Evolutionary conservation across 768 basidiomycete genomes (phyloP), one percentile per base, ranked within the genome.

Genomic region (Collybiopsis luxurians): DNA sequence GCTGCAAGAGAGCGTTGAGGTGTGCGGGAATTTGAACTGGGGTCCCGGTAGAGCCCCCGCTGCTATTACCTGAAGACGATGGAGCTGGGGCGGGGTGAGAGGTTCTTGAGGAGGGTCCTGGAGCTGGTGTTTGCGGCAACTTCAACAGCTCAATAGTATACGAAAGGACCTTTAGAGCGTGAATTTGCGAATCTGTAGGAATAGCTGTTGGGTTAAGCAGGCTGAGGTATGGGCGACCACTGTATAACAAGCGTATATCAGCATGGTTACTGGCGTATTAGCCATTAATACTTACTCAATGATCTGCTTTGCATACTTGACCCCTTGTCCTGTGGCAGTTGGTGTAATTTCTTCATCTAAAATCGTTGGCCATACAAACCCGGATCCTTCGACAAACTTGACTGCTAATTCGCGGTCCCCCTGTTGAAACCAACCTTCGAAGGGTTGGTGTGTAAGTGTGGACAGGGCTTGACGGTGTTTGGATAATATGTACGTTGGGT

Each of bases 121-220:
- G 5, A 34, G 31, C 24, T 15, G 21, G 38, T n/a, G 19, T 51
- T 27, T 23, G 61, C 60, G 71, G 66, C 62, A 76, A 67, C 17
- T 73, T 68, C 48, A 82, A 68, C 36, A 82, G 72, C 34, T 75
- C 74, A 69, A 79, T 85, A 31, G 86, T 86, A 61, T 76, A 74
- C 34, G 83, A 78, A 4, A 90, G 76, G 15, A 89, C 79, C 55
- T 80, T 76, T 43, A 90, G 72, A 2, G 88, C 86, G 64, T 88
- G 87, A 12, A 71, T 61, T 65, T 91, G 89, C 40, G 75, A 64
- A n/a, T 79, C 70, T 28, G 82, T 85, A 2, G 88, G 86, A 45
- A 64, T 67, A 30, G 69, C 76, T 38, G 69, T 68, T 21, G 79
- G 72, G 13, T 77, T 75, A 2, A 61, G 59, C 26, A 90, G 76